phyloP scores from a whole-genome alignment of 2,329 filamentous ascomycete genomes.

The Sporothrix phasma region DNA sequence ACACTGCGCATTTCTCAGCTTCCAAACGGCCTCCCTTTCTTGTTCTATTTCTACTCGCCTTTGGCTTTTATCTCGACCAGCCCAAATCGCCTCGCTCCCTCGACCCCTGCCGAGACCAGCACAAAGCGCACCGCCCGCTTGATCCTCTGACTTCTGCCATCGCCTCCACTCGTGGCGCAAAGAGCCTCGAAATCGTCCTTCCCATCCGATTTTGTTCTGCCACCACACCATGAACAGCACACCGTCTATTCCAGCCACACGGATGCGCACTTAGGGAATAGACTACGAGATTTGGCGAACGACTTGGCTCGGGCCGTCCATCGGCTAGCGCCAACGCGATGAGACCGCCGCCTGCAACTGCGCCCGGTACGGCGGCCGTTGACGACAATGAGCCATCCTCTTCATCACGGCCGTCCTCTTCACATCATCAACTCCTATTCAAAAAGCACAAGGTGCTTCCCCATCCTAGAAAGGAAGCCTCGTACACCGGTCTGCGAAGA shows the following conservation, averaged over 20 bases:
- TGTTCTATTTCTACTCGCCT: background rate
- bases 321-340: conserved; percentile 13
- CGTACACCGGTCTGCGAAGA: conserved; percentile 14
- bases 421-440: conserved; percentile 21
- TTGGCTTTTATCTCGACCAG: background rate
- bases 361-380: background rate
- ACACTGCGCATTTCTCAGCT: background rate
- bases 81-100: background rate
- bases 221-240: conserved; percentile 12
- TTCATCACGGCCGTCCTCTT: background rate
- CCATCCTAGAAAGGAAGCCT: conserved; percentile 27
- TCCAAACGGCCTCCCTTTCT: background rate
- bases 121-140: background rate
- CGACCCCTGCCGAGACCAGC: background rate
- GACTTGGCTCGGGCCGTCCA: conserved; percentile 12
- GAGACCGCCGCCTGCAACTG: conserved; percentile 2
- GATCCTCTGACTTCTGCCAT: background rate
- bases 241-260: background rate
- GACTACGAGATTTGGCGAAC: conserved; percentile 3
- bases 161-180: background rate
- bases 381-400: conserved; percentile 2
- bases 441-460: conserved; percentile 32
- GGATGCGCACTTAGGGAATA: conserved; percentile 3
- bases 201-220: background rate
- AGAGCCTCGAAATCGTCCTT: background rate